Evolutionary conservation across 1,284 basidiomycete genomes (phyloP).

Genomic region (Cryptococcus deneoformans): DNA sequence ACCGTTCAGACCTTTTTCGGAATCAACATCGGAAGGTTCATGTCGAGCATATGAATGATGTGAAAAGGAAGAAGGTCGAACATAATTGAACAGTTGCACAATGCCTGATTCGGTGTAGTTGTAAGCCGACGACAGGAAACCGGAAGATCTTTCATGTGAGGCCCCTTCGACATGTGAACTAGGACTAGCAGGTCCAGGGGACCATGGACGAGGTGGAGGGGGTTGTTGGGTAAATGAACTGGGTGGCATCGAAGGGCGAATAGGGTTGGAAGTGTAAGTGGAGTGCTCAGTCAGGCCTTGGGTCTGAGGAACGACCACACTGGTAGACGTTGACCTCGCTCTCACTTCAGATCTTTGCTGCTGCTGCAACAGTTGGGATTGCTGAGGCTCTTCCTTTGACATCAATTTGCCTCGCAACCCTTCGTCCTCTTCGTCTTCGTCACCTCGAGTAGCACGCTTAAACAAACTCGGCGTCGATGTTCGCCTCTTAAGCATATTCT

Average conservation of each 20-base stretch:
- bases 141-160: neutral
- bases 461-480: constrained; percentile 38
- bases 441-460: constrained; percentile 8
- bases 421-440: constrained; percentile 5
- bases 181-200: neutral
- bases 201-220: constrained; percentile 5
- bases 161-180: neutral
- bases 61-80: constrained; percentile 9
- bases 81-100: constrained; percentile 20
- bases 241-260: constrained; percentile 8
- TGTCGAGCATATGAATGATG: neutral
- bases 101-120: constrained; percentile 32
- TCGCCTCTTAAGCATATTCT: constrained; percentile 28
- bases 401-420: neutral
- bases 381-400: neutral
- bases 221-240: constrained; percentile 6
- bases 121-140: constrained; percentile 29
- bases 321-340: constrained; percentile 43
- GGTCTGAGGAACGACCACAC: constrained; percentile 33
- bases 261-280: constrained; percentile 3
- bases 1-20: constrained; percentile 43
- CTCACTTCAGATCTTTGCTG: constrained; percentile 25
- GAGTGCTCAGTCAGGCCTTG: constrained; percentile 12
- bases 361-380: constrained; percentile 7
- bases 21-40: constrained; percentile 23